Evolutionary conservation across 306 rosid genomes (phyloP), one percentile per base, ranked within the genome.

Genomic region (Prunus armeniaca): DNA sequence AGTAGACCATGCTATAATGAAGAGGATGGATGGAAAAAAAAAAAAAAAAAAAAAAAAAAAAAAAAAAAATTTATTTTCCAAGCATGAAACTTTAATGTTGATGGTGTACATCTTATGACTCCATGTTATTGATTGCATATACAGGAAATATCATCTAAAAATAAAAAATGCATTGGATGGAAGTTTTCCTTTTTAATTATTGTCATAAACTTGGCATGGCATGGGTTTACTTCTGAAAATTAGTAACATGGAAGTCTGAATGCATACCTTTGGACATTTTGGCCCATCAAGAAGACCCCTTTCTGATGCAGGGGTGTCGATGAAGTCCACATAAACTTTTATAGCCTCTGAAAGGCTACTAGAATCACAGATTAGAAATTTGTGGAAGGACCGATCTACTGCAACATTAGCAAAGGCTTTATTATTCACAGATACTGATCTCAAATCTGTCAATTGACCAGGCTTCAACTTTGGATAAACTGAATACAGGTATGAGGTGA

Each of bases 371-470:
- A 95, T 77, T 56, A 95, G 88, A 87, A 83, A 92, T 57, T 85
- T 69, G 77, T 92, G 86, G 83, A 95, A 85, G 38, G 84, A 74
- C 64, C 84, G 88, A 56, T 84, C 87, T n/a, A 88, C 88, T 1
- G 97, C 91, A 41, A 95, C 93, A 76, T 81, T 84, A 76, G 97
- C 99, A 82, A 95, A 95, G 71, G 97, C 91, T 84, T 84, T 88
- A 67, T 95, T 95, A 82, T 81, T 92, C 83, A 92, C 99, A 18
- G 80, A 87, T 78, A 82, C 57, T 17, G 99, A 88, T 85, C 99
- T 90, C 87, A 95, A 84, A 82, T 95, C 99, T 52, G 99, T 95
- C 89, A 95, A 80, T 75, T 84, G 97, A 73, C 99, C 99, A 43
- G 99, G 97, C 79, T 92, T 95, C 74, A 95, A 81, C 65, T 82